Conservation (phyloP, 2,329 filamentous ascomycete genomes). For the Colletotrichum nymphaeae region DNA sequence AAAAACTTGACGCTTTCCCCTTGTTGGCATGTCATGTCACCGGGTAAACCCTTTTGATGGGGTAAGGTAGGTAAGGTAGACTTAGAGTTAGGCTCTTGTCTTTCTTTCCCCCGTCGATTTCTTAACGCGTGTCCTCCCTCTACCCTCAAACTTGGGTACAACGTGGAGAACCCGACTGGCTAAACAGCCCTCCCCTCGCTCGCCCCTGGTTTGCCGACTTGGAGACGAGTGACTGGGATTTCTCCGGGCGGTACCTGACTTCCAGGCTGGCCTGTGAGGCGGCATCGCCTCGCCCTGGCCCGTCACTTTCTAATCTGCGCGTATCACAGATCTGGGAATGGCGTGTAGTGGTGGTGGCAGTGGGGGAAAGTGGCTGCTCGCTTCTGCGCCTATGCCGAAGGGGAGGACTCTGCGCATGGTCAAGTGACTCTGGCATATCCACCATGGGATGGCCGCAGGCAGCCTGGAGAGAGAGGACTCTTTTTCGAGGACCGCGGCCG, state of each 20-base stretch:
- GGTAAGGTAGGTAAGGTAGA: not conserved
- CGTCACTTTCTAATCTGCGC: not conserved
- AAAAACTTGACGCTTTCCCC: conserved; percentile 2
- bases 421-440: conserved; percentile 26
- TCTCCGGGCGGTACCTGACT: conserved; percentile 4
- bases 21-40: conserved; percentile 19
- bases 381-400: conserved; percentile 19
- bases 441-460: not conserved
- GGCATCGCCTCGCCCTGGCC: not conserved
- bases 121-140: not conserved
- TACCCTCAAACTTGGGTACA: not conserved
- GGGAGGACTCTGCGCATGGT: conserved; percentile 13
- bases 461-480: not conserved
- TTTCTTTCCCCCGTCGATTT: not conserved
- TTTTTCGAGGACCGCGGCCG: too few relatives aligned
- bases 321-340: not conserved
- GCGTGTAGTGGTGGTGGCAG: not conserved
- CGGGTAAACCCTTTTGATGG: conserved; percentile 3
- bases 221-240: not conserved
- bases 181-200: not conserved
- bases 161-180: not conserved
- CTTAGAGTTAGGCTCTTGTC: not conserved
- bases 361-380: conserved; percentile 4
- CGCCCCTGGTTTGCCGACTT: not conserved
- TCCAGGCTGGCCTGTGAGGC: not conserved